Percentiles rank a stretch among this genome's conserved stretches.
Evolutionary conservation across 2,329 filamentous ascomycete species (phyloP).

Genomic region (Xylaria arbuscula): DNA sequence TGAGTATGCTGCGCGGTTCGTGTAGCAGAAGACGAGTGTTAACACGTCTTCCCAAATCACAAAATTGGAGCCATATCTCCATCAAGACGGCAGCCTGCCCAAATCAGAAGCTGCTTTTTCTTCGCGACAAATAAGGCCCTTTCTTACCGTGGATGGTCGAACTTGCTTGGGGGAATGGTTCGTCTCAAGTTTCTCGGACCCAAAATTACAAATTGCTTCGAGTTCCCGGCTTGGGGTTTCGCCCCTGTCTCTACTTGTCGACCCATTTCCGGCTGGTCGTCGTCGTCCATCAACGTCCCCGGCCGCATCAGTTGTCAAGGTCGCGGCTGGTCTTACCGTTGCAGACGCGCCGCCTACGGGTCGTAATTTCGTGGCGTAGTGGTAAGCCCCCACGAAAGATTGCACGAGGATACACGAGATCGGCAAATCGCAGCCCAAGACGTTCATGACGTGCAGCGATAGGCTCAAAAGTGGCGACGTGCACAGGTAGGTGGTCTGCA

Average conservation of each 20-base stretch:
- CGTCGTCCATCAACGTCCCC: conserved; percentile 17
- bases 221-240: neutral
- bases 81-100: conserved; percentile 4
- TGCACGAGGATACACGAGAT: conserved; percentile 37
- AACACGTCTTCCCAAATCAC: conserved; percentile 1
- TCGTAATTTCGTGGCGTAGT: conserved; percentile 27
- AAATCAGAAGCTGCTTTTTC: neutral
- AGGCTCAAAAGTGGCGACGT: conserved; percentile 42
- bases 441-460: conserved; percentile 42
- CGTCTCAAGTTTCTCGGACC: conserved; percentile 20
- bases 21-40: neutral
- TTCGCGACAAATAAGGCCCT: neutral
- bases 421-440: conserved; percentile 41
- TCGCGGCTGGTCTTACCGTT: conserved; percentile 9
- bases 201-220: conserved; percentile 12
- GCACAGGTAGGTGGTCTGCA: conserved; percentile 37
- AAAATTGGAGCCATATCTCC: neutral
- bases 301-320: conserved; percentile 9
- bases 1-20: neutral
- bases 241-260: neutral
- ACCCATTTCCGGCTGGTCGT: neutral
- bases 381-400: conserved; percentile 30
- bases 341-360: conserved; percentile 20
- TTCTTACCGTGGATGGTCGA: neutral
- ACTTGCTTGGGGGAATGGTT: neutral